These are phyloP conservation scores for Hypoxylon subgilvum DNA, from an alignment of 495 filamentous ascomycete species.

Conservation along the genomic window DNA sequence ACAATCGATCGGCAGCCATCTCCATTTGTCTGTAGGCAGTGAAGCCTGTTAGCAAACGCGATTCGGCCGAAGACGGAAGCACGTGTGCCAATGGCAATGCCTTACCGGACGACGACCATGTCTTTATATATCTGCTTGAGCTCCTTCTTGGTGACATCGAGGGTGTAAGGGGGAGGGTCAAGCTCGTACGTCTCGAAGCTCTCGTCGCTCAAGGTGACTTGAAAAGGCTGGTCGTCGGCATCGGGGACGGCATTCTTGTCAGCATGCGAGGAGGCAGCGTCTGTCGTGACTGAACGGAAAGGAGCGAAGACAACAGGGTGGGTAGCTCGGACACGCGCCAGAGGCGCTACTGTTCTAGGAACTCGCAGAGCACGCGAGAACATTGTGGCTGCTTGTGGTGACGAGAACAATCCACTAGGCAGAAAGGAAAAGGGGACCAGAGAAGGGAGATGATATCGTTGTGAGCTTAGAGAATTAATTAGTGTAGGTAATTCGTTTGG, in stretches of 20 bases:
- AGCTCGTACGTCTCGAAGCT: conserved; percentile 99
- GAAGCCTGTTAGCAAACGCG: conserved; percentile 11
- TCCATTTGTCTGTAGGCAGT: conserved; percentile 82
- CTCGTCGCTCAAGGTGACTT: conserved; percentile 90
- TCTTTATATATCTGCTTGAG: conserved; percentile 98
- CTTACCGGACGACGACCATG: conserved; percentile 91
- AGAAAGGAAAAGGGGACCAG: neutral
- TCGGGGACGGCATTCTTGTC: conserved; percentile 80
- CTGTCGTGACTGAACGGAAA: conserved; percentile 84
- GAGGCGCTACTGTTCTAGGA: conserved; percentile 47
- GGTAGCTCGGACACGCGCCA: conserved; percentile 49
- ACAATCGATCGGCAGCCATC: conserved; percentile 95
- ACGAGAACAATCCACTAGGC: neutral
- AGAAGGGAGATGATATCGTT: conserved; percentile 2
- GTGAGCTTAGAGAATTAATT: conserved; percentile 15
- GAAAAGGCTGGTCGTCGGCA: conserved; percentile 92
- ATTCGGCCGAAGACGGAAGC: conserved; percentile 6
- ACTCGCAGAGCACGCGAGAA: conserved; percentile 60
- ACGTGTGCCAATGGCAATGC: conserved; percentile 9
- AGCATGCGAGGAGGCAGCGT: conserved; percentile 88
- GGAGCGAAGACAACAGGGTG: conserved; percentile 52
- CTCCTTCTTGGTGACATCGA: conserved; percentile 94
- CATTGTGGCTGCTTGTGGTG: conserved; percentile 45
- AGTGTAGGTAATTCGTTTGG: conserved; percentile 12
- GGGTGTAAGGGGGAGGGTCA: conserved; percentile 89